Evolutionary conservation across 2,329 filamentous ascomycete species (phyloP).

Genomic region (Tolypocladium nubicola): DNA sequence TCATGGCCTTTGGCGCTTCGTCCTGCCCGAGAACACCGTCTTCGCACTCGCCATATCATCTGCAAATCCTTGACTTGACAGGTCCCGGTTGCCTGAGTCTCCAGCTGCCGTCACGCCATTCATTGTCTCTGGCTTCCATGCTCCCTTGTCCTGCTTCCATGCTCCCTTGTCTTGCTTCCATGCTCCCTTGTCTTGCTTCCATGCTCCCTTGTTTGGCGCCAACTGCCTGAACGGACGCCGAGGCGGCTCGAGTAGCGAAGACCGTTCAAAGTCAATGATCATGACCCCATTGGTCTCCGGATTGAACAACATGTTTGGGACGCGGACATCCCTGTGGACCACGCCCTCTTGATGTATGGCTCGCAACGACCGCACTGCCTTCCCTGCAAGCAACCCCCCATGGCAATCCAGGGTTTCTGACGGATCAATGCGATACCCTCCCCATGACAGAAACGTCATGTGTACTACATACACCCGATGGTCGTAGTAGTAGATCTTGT

Average conservation of each 20-base stretch:
- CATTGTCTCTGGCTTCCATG: too few relatives aligned
- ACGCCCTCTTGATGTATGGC: slow-evolving; percentile 15
- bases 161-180: too few relatives aligned
- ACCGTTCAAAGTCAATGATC: slow-evolving; percentile 20
- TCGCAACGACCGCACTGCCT: slow-evolving; percentile 7
- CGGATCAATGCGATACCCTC: slow-evolving; percentile 10
- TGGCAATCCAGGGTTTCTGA: background rate
- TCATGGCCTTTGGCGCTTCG: too few relatives aligned
- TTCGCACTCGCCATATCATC: too few relatives aligned
- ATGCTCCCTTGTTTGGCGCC: slow-evolving; percentile 3
- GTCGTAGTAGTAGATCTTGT: slow-evolving; percentile 22
- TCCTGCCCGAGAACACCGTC: too few relatives aligned
- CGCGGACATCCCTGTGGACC: slow-evolving; percentile 14
- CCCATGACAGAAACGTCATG: slow-evolving; percentile 24
- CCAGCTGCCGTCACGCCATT: too few relatives aligned
- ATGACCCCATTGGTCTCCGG: slow-evolving; percentile 13
- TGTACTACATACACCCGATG: slow-evolving; percentile 16
- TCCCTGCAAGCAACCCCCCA: background rate
- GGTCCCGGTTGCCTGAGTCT: too few relatives aligned
- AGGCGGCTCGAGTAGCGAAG: slow-evolving; percentile 7
- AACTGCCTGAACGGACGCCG: slow-evolving; percentile 6
- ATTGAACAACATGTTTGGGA: slow-evolving; percentile 16
- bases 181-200: too few relatives aligned
- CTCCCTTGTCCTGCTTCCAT: too few relatives aligned
- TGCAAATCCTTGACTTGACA: too few relatives aligned